phyloP scores from a whole-genome alignment of 306 rosid species.

The Ziziphus jujuba region DNA sequence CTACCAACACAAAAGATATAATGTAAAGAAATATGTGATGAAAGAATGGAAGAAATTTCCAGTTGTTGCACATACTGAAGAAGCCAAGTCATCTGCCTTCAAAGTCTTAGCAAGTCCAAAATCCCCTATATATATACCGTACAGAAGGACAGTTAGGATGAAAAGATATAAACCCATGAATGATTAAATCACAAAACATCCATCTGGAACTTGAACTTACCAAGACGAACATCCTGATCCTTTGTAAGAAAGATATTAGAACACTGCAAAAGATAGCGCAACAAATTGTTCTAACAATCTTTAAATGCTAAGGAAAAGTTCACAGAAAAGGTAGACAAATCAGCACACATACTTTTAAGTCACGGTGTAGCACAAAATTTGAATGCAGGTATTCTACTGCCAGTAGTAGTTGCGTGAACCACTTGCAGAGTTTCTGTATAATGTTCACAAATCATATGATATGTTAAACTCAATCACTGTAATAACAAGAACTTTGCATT shows the following conservation, averaged over 20 bases:
- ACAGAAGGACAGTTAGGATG: constrained; percentile 30
- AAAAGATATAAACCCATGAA: constrained; percentile 12
- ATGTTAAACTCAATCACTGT: constrained; percentile 23
- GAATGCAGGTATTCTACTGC: constrained; percentile 96
- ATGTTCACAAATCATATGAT: constrained; percentile 34
- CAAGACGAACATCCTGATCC: constrained; percentile 96
- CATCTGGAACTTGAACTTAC: constrained; percentile 44
- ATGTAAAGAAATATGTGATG: background rate
- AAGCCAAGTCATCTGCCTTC: constrained; percentile 95
- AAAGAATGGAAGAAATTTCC: constrained; percentile 15
- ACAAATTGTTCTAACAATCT: constrained; percentile 27
- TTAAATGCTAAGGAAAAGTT: constrained; percentile 4
- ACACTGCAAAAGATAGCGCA: constrained; percentile 58
- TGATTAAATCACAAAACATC: background rate
- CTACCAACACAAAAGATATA: background rate
- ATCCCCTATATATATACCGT: constrained; percentile 58
- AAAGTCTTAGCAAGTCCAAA: constrained; percentile 98
- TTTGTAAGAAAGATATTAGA: constrained; percentile 97
- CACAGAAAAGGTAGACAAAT: constrained; percentile 11
- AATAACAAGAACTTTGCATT: background rate
- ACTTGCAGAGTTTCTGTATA: constrained; percentile 91
- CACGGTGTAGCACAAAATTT: constrained; percentile 91
- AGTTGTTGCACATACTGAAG: constrained; percentile 68
- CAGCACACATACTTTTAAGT: constrained; percentile 65
- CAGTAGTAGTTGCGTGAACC: constrained; percentile 91